A percentile compares a stretch with the other conserved stretches of the same genome.
Evolutionary conservation across 371 early-diverging fungal species (phyloP).

Genomic region (Circinella minor): DNA sequence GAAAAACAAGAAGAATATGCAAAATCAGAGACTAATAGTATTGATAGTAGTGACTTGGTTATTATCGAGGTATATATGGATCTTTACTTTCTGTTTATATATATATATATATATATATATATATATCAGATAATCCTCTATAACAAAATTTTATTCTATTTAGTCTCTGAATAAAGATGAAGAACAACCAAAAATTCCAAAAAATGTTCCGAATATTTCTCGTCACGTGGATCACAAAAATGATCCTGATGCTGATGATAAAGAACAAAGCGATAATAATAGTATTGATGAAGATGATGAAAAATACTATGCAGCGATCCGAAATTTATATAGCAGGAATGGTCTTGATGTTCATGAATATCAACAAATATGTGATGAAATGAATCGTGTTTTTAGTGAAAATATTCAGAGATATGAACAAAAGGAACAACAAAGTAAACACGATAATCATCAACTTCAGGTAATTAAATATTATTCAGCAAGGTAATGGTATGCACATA

Average conservation of each 20-base stretch:
- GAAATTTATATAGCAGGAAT: background rate
- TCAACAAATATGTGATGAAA: slow-evolving; percentile 4
- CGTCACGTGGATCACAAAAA: too few relatives aligned
- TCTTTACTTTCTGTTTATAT: too few relatives aligned
- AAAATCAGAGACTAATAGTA: too few relatives aligned
- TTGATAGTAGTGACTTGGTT: too few relatives aligned
- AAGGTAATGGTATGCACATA: background rate
- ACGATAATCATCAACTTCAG: background rate
- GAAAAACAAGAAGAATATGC: too few relatives aligned
- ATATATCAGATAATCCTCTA: too few relatives aligned
- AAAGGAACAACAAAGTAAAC: background rate
- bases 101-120: too few relatives aligned
- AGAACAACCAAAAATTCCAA: background rate
- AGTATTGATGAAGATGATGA: too few relatives aligned
- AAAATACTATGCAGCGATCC: background rate
- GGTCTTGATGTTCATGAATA: background rate
- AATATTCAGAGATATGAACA: background rate
- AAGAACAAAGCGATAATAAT: too few relatives aligned
- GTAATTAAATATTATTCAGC: background rate
- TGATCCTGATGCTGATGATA: too few relatives aligned
- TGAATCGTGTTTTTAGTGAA: background rate
- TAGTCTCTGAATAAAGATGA: background rate
- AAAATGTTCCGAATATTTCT: background rate
- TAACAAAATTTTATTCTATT: too few relatives aligned
- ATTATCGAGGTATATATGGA: too few relatives aligned